Evolutionary conservation across 2,329 filamentous ascomycete species (phyloP).

Genomic region (Neospermospora avenae): DNA sequence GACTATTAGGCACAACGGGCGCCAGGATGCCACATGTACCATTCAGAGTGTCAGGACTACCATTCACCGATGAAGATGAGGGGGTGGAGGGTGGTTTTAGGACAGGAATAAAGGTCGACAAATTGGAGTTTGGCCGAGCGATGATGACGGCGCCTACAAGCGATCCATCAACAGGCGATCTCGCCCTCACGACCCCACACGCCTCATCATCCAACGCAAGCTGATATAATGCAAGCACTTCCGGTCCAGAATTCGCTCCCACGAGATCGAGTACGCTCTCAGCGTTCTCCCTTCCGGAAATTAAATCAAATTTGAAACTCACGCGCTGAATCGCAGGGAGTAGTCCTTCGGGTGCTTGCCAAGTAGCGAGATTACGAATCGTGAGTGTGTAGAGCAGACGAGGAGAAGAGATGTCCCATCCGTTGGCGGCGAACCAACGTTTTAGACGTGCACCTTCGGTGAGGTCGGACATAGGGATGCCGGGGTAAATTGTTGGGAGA

Average conservation of each 20-base stretch:
- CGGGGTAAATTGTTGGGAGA: constrained; percentile 81
- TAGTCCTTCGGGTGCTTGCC: constrained; percentile 60
- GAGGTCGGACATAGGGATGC: constrained; percentile 66
- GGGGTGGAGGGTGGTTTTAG: constrained; percentile 39
- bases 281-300: constrained; percentile 60
- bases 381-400: constrained; percentile 62
- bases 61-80: background rate
- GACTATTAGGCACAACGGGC: constrained; percentile 60
- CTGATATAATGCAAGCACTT: constrained; percentile 63
- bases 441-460: constrained; percentile 45
- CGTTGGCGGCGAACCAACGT: constrained; percentile 85
- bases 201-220: constrained; percentile 58
- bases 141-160: constrained; percentile 64
- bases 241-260: constrained; percentile 59
- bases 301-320: constrained; percentile 60
- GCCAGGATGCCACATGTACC: constrained; percentile 61
- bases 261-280: constrained; percentile 62
- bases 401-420: constrained; percentile 74
- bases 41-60: constrained; percentile 32
- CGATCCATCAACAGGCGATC: constrained; percentile 56
- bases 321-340: constrained; percentile 50
- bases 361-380: constrained; percentile 55
- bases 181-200: constrained; percentile 63
- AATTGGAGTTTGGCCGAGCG: constrained; percentile 54
- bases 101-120: constrained; percentile 60